Evolutionary conservation across 805 yeast species (phyloP).

Genomic region (Saccharomycopsis sp.): DNA sequence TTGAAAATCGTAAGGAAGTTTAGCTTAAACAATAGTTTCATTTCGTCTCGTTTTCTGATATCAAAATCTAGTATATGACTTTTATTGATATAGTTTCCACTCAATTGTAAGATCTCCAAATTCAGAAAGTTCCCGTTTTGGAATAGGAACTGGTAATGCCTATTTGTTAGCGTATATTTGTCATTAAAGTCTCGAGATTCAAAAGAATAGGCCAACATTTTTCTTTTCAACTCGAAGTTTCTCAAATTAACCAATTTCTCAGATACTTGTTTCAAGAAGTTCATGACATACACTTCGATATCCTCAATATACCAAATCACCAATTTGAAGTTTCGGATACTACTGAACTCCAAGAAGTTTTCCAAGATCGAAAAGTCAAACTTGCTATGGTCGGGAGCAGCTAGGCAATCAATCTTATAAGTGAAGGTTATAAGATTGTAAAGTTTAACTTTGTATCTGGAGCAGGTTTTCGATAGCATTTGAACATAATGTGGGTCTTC

Average conservation of each 20-base stretch:
- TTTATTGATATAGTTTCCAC: constrained; percentile 17
- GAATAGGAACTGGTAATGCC: constrained; percentile 72
- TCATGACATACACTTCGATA: constrained; percentile 12
- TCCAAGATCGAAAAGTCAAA: constrained; percentile 10
- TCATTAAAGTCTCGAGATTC: constrained; percentile 13
- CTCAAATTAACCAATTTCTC: constrained; percentile 5
- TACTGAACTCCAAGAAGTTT: constrained; percentile 6
- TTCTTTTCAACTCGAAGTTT: constrained; percentile 17
- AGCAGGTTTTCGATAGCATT: background rate
- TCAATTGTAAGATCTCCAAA: constrained; percentile 32
- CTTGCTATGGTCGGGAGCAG: constrained; percentile 7
- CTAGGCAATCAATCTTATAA: constrained; percentile 17
- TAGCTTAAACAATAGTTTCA: constrained; percentile 2
- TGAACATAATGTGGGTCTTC: constrained; percentile 11
- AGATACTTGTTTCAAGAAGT: constrained; percentile 9
- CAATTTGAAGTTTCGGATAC: constrained; percentile 14
- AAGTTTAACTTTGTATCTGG: constrained; percentile 1
- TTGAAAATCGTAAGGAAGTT: constrained; percentile 13
- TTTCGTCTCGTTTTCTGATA: background rate
- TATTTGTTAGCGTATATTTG: constrained; percentile 10
- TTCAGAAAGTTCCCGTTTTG: constrained; percentile 68
- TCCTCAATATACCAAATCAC: constrained; percentile 17
- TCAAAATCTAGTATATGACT: background rate
- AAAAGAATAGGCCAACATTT: constrained; percentile 13
- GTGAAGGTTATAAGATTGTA: constrained; percentile 8